Percentiles rank a stretch among this genome's conserved stretches.
These are phyloP conservation scores for Cryptosporidium ryanae DNA, from an alignment of 169 alveolate species.

Conservation along the genomic window DNA sequence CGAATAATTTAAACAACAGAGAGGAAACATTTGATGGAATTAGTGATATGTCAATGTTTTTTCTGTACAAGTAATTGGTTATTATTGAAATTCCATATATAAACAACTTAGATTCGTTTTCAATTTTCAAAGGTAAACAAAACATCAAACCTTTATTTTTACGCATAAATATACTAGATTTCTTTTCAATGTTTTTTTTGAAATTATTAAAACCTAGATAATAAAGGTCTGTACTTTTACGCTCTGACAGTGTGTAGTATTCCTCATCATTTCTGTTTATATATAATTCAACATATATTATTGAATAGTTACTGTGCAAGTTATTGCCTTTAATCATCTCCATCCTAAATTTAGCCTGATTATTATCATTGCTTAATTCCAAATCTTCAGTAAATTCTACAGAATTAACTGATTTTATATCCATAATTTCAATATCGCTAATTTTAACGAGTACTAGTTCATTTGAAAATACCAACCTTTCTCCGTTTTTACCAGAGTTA, in stretches of 20 bases:
- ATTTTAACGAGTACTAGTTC: background rate
- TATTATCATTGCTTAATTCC: too few relatives aligned
- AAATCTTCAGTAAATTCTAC: background rate
- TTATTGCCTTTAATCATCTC: too few relatives aligned
- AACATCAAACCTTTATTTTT: background rate
- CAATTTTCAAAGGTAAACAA: background rate
- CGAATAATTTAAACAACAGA: conserved; percentile 19
- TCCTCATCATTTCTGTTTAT: too few relatives aligned
- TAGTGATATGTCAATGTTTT: background rate
- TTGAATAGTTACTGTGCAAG: too few relatives aligned
- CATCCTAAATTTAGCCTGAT: too few relatives aligned
- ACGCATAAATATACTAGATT: background rate
- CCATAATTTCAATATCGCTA: background rate
- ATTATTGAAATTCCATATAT: conserved; percentile 22
- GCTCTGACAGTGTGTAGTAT: too few relatives aligned
- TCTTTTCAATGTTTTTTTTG: background rate
- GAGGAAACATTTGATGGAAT: conserved; percentile 7
- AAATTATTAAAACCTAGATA: background rate
- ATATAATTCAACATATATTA: too few relatives aligned
- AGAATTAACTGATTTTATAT: background rate
- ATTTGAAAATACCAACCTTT: background rate
- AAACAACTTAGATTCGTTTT: conserved; percentile 6
- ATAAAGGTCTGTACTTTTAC: too few relatives aligned
- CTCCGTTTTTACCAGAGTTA: background rate
- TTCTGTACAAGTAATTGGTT: conserved; percentile 19